Conservation (phyloP, 495 filamentous ascomycete genomes). For the Haplographium delicatum region DNA sequence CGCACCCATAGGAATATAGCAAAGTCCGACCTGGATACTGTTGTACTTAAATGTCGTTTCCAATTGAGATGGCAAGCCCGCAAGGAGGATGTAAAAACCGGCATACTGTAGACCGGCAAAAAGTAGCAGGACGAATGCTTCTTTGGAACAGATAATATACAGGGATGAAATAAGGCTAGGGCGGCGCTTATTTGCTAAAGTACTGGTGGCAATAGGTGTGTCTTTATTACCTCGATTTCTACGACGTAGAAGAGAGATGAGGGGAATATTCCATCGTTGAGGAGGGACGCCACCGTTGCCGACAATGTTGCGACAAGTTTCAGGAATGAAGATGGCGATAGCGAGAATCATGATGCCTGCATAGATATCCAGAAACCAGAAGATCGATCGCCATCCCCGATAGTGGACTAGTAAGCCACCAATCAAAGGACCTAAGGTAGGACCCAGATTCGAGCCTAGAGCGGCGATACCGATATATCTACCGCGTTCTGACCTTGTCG, state of each 20-base stretch:
- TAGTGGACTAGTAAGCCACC: neutral
- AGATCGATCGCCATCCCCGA: neutral
- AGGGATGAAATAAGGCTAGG: conserved; percentile 44
- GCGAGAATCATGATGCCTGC: neutral
- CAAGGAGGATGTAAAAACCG: conserved; percentile 43
- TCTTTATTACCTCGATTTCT: conserved; percentile 25
- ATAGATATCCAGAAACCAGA: neutral
- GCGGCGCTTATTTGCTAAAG: conserved; percentile 5
- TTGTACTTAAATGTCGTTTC: conserved; percentile 54
- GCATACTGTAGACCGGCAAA: conserved; percentile 43
- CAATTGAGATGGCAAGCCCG: conserved; percentile 34
- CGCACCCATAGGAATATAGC: conserved; percentile 53
- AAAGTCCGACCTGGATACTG: conserved; percentile 57
- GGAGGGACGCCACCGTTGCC: conserved; percentile 58
- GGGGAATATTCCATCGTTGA: conserved; percentile 41
- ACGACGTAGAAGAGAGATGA: conserved; percentile 27
- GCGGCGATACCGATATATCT: neutral
- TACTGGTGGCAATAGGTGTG: neutral
- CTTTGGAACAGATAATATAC: conserved; percentile 55
- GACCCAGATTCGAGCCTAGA: neutral
- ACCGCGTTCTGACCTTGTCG: neutral
- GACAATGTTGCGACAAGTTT: conserved; percentile 63
- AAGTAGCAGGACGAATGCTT: conserved; percentile 45
- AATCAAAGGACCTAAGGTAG: neutral
- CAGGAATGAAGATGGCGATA: neutral